Evolutionary conservation across 352 stramenopile species (phyloP), one percentile per base, ranked within the genome.

Genomic region (Phytophthora macrochlamydospora): DNA sequence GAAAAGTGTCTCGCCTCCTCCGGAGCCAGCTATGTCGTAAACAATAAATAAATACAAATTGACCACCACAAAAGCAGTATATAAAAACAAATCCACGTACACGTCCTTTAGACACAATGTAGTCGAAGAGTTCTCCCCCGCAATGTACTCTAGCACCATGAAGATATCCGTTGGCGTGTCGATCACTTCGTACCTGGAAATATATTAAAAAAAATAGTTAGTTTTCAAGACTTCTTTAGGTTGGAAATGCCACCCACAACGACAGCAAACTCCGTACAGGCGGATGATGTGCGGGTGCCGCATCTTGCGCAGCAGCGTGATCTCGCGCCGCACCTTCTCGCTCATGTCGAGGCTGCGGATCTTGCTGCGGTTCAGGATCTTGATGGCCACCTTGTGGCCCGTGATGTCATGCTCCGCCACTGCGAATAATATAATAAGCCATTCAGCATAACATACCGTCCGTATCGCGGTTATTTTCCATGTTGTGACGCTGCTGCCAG

Each of bases 1-100:
- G 84, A 99, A 99, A 99, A 99, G 65, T 98, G 96, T 51, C 98
- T 83, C 11, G 98, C 98, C 77, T 99, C 98, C 71, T 99, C 97
- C 1, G 97, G 94, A 7, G 91, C 87, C 50, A 99, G 87, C 71
- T 98, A 73, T 44, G 81, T 70, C 62, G 57, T 53, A 8, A 62
- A 32, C 37, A 85, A 56, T 4, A 59, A 57, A 29, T 45, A 55
- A 45, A 33, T 7, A 56, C 18, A 44, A 51, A 58, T 62, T 24
- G 35, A 37, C 35, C 6, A 37, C 62, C 29, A 35, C 32, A 38
- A 61, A 32, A 53, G 51, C 2, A 14, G 4, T 18, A 7, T 4
- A 51, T 50, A 14, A 3, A 31, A 48, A 35, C n/a, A 56, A 33
- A 48, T 29, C 28, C 37, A 81, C 83, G 38, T 77, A 95, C 85